A percentile compares a stretch with the other conserved stretches of the same genome.
These are phyloP conservation scores for Wickerhamomyces tratensis DNA, from an alignment of 805 yeast genomes.

Conservation along the genomic window DNA sequence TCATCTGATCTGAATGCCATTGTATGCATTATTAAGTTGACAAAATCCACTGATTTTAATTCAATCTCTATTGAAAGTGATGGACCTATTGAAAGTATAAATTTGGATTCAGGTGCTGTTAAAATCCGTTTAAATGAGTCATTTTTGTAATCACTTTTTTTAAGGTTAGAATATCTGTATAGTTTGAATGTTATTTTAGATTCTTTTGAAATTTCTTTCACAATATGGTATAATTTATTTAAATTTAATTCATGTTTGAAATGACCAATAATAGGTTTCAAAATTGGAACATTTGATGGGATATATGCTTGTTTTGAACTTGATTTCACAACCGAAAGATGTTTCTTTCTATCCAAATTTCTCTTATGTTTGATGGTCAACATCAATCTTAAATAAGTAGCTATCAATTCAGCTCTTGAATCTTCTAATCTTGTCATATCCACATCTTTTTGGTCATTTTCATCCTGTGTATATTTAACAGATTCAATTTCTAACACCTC, in stretches of 20 bases:
- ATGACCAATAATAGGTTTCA: conserved; percentile 51
- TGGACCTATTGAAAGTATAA: conserved; percentile 18
- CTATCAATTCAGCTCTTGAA: conserved; percentile 23
- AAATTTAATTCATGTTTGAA: conserved; percentile 42
- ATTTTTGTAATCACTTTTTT: conserved; percentile 1
- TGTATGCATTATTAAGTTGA: conserved; percentile 9
- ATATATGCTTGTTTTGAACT: conserved; percentile 14
- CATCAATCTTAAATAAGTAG: conserved; percentile 23
- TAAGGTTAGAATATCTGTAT: conserved; percentile 9
- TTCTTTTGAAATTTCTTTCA: conserved; percentile 7
- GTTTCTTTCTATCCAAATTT: conserved; percentile 18
- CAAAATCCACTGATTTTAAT: conserved; percentile 14
- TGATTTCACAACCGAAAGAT: conserved; percentile 8
- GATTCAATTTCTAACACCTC: conserved; percentile 65
- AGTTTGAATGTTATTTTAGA: conserved; percentile 6
- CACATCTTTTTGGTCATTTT: conserved; percentile 27
- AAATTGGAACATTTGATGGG: conserved; percentile 31
- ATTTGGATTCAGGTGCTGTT: conserved; percentile 18
- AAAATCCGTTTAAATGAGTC: conserved; percentile 12
- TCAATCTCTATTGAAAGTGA: conserved; percentile 5
- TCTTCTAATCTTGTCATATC: conserved; percentile 28
- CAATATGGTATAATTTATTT: conserved; percentile 8
- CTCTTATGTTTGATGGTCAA: conserved; percentile 30
- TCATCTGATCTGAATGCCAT: conserved; percentile 12
- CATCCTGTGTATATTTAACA: conserved; percentile 30